Evolutionary conservation across 2,329 filamentous ascomycete species (phyloP), one percentile per base, ranked within the genome.

Genomic region (Penicillium sp.): DNA sequence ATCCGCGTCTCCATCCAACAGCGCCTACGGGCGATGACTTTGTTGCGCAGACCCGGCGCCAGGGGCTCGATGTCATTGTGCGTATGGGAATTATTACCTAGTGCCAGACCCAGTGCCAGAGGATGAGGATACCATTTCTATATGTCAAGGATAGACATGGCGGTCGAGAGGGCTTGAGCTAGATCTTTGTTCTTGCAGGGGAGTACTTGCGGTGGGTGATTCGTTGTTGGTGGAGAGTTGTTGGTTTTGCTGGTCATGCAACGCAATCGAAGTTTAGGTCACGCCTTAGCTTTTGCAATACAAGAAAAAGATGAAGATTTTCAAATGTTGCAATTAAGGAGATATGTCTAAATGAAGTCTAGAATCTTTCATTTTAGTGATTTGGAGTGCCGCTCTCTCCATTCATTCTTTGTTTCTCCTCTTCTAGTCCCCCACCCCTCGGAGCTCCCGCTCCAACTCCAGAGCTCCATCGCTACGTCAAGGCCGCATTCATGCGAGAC

Each of bases 21-120:
- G 58, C 60, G 59, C 54, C 39, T 43, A 48, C 37, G 40, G n/a
- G 34, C 33, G 31, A 56, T 48, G 34, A 44, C 40, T 37, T 21
- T 46, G 45, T 5, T 19, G 29, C 24, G 39, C 26, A 19, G 44
- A 7, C 28, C 23, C 48, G 31, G 39, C 14, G 43, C 39, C 44
- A 21, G 39, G 36, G 47, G 34, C 36, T 51, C 58, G 55, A 62
- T 56, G 59, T 60, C 59, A 57, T 48, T 16, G 43, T 36, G 43
- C 51, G 9, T 9, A 31, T 16, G 45, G n/a, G n/a, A 16, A 44
- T 49, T 29, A n/a, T 23, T 33, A 19, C 14, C 18, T 11, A 3
- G 16, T n/a, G n/a, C n/a, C n/a, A 28, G 10, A 10, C 10, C 10
- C 24, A 28, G 24, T 28, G 24, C 24, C 24, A 28, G 10, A 5